A percentile compares a stretch with the other conserved stretches of the same genome.
phyloP scores from a whole-genome alignment of 1,284 basidiomycete species.

The Melampsora larici-populina region DNA sequence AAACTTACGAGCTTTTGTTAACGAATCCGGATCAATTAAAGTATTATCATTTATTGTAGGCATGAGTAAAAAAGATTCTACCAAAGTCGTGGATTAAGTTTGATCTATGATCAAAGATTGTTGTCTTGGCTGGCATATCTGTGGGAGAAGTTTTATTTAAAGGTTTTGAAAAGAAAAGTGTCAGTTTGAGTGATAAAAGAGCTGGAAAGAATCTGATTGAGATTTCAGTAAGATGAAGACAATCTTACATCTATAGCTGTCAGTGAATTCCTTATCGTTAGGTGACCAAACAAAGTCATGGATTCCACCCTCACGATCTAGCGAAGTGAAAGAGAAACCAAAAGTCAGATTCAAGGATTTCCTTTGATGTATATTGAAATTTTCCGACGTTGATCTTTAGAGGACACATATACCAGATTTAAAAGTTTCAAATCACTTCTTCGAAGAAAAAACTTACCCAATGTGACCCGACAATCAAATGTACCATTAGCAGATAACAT shows the following conservation, averaged over 20 bases:
- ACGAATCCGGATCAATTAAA: constrained; percentile 65
- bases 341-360: not conserved
- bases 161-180: too few relatives aligned
- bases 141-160: constrained; percentile 8
- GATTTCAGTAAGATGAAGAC: too few relatives aligned
- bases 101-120: constrained; percentile 85
- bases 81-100: constrained; percentile 87
- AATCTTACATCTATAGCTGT: constrained; percentile 89
- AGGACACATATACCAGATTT: not conserved
- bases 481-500: constrained; percentile 90
- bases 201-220: not conserved
- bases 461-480: constrained; percentile 84
- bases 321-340: not conserved
- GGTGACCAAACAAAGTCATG: constrained; percentile 96
- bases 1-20: constrained; percentile 66
- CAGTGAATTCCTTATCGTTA: constrained; percentile 87
- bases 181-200: not conserved
- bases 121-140: constrained; percentile 94
- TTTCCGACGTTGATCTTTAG: not conserved
- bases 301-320: constrained; percentile 93
- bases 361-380: not conserved
- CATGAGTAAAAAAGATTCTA: constrained; percentile 73
- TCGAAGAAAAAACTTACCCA: constrained; percentile 55
- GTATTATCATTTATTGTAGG: constrained; percentile 60
- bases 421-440: not conserved